Evolutionary conservation across 345 rosid genomes (phyloP).

Genomic region (Corchorus capsularis): DNA sequence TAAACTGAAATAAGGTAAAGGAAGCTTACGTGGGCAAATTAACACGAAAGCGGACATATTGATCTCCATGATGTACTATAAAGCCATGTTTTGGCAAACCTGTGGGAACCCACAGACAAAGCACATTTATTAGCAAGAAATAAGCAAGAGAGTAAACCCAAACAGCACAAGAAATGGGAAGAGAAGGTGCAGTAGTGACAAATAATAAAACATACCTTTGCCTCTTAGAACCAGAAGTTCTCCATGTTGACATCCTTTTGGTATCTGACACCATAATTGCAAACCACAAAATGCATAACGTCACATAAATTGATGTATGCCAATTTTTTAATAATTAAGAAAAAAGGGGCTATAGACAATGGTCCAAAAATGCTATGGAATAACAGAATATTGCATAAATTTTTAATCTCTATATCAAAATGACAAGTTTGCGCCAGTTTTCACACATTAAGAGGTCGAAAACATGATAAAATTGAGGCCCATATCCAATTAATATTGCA

Average conservation of each 20-base stretch:
- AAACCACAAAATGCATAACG: constrained; percentile 20
- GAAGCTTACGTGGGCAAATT: constrained; percentile 75
- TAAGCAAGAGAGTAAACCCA: not conserved
- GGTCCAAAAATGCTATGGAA: not conserved
- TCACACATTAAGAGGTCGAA: not conserved
- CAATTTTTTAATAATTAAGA: not conserved
- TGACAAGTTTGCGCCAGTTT: not conserved
- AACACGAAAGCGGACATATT: constrained; percentile 81
- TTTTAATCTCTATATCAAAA: not conserved
- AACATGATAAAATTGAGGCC: not conserved
- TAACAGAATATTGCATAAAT: not conserved
- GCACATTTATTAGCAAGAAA: constrained; percentile 18
- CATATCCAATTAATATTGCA: constrained; percentile 4
- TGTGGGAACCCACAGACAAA: constrained; percentile 35
- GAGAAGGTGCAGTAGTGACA: not conserved
- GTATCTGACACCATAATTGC: constrained; percentile 62
- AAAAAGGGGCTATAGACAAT: not conserved
- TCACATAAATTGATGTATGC: not conserved
- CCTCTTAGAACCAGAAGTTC: constrained; percentile 74
- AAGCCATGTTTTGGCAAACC: constrained; percentile 81
- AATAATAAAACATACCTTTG: constrained; percentile 53
- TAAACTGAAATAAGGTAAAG: not conserved
- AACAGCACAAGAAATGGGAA: constrained; percentile 11
- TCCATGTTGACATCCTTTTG: constrained; percentile 87
- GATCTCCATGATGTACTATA: constrained; percentile 76